Evolutionary conservation across 1,284 basidiomycete genomes (phyloP).

Genomic region (Cutaneotrichosporon arboriforme): DNA sequence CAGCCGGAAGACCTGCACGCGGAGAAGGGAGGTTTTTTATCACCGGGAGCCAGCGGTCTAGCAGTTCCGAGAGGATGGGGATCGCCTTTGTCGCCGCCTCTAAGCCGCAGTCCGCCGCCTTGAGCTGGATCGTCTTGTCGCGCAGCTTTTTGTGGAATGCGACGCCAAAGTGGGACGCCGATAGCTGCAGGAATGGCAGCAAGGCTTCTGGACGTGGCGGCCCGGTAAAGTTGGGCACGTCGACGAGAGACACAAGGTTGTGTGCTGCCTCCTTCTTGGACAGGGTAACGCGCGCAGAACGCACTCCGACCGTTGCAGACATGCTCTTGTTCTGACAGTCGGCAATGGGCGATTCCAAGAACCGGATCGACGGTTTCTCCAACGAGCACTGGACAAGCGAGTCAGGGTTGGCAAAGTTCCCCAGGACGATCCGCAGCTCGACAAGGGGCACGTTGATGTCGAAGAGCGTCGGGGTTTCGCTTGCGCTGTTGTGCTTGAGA

Average conservation of each 20-base stretch:
- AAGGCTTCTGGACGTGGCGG: background rate
- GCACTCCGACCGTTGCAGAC: background rate
- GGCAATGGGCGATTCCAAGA: constrained; percentile 6
- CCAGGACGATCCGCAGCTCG: constrained; percentile 11
- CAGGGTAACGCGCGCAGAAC: background rate
- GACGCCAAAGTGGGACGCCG: background rate
- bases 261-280: background rate
- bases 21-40: constrained; percentile 2
- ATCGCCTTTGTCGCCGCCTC: constrained; percentile 20
- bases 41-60: constrained; percentile 16
- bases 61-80: constrained; percentile 11
- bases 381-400: background rate
- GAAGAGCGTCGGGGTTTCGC: constrained; percentile 3
- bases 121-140: constrained; percentile 8
- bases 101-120: constrained; percentile 3
- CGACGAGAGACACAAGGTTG: constrained; percentile 5
- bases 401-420: constrained; percentile 4
- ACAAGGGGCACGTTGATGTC: constrained; percentile 10
- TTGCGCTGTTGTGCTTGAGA: constrained; percentile 1
- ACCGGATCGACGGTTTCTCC: background rate
- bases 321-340: background rate
- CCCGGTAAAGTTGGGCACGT: constrained; percentile 6
- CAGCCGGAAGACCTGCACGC: background rate
- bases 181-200: constrained; percentile 3
- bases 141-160: constrained; percentile 1